A percentile compares a stretch with the other conserved stretches of the same genome.
Conservation (phyloP, 2,329 filamentous ascomycete genomes). For the Hymenotorrendiella dingleyae region DNA sequence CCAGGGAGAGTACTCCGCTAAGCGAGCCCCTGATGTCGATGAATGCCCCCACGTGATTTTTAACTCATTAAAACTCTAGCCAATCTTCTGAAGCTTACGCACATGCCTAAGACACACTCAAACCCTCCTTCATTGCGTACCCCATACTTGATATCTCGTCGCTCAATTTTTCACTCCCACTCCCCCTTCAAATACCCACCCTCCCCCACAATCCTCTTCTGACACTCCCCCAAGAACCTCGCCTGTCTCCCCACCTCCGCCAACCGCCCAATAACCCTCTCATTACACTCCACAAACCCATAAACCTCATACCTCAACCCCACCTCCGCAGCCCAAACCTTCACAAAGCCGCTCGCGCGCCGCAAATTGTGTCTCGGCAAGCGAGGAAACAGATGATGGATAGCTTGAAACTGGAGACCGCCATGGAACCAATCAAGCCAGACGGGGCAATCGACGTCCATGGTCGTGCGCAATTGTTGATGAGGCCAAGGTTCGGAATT, state of each 20-base stretch:
- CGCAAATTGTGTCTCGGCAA: slow-evolving; percentile 64
- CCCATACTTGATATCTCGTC: no score
- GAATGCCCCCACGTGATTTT: no score
- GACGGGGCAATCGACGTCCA: slow-evolving; percentile 66
- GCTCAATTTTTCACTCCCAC: no score
- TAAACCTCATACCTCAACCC: slow-evolving; percentile 56
- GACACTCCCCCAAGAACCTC: slow-evolving; percentile 51
- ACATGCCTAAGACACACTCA: no score
- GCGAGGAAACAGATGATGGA: slow-evolving; percentile 65
- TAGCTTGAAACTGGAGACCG: slow-evolving; percentile 66
- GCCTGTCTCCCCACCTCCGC: slow-evolving; percentile 57
- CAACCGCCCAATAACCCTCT: slow-evolving; percentile 46
- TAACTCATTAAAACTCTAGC: no score
- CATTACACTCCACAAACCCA: slow-evolving; percentile 58
- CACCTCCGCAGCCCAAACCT: slow-evolving; percentile 59
- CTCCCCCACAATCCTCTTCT: slow-evolving; percentile 42
- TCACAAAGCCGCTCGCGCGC: slow-evolving; percentile 51
- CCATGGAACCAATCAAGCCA: slow-evolving; percentile 71
- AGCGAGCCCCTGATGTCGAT: no score
- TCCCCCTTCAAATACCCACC: no score
- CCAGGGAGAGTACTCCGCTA: no score
- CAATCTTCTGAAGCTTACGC: no score
- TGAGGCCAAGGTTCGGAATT: slow-evolving; percentile 62
- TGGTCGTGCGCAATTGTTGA: slow-evolving; percentile 64
- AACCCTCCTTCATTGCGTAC: no score